phyloP scores from a whole-genome alignment of 345 rosid species.

The Firmiana major region DNA sequence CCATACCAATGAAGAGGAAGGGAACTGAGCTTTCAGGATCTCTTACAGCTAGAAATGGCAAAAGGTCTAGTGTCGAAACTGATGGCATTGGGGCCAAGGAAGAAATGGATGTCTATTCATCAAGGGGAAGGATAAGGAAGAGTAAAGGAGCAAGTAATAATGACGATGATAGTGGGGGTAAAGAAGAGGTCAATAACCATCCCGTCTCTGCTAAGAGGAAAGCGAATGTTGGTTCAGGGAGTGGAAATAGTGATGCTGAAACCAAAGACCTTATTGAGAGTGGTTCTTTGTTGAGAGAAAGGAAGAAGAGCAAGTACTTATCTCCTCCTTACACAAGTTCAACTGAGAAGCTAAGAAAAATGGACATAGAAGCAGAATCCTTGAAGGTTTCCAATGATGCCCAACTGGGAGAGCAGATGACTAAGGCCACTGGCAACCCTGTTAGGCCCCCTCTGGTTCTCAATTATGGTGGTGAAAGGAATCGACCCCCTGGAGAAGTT shows the following conservation, averaged over 20 bases:
- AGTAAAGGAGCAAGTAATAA: conserved; percentile 9
- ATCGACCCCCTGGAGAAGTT: conserved; percentile 24
- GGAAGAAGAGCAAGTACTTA: conserved; percentile 86
- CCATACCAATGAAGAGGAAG: background rate
- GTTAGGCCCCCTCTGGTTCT: conserved; percentile 16
- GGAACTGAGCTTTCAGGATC: background rate
- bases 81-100: background rate
- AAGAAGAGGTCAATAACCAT: conserved; percentile 20
- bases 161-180: conserved; percentile 19
- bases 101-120: background rate
- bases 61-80: background rate
- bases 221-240: conserved; percentile 18
- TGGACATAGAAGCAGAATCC: conserved; percentile 30
- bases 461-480: conserved; percentile 15
- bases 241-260: conserved; percentile 24
- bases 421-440: conserved; percentile 24
- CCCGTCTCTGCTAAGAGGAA: conserved; percentile 20
- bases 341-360: conserved; percentile 28
- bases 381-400: conserved; percentile 22
- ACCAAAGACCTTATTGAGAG: conserved; percentile 27
- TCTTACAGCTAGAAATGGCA: background rate
- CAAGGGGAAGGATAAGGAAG: conserved; percentile 24
- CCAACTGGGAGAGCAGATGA: conserved; percentile 34
- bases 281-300: conserved; percentile 44
- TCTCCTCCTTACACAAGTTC: conserved; percentile 71